phyloP scores from a whole-genome alignment of 1,284 basidiomycete species.

The Ganoderma multipileum region DNA sequence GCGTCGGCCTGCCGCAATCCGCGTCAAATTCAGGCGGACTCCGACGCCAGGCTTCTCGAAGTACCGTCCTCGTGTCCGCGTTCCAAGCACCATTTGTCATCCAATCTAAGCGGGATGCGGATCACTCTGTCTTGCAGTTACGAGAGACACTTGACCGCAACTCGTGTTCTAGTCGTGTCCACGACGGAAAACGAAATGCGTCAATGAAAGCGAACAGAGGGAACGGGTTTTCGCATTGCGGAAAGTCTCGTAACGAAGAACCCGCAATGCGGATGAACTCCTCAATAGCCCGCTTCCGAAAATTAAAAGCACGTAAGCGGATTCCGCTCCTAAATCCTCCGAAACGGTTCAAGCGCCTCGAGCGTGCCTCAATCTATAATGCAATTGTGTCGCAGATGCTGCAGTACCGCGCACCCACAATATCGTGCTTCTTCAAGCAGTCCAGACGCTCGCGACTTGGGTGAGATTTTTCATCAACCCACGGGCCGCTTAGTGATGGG shows the following conservation, averaged over 20 bases:
- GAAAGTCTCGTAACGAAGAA: not conserved
- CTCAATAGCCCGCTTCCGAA: not conserved
- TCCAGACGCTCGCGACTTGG: not conserved
- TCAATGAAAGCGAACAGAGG: slow-evolving; percentile 21
- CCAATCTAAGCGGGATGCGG: slow-evolving; percentile 1
- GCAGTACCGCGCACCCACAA: not conserved
- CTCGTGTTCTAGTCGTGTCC: too few relatives aligned
- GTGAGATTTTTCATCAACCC: not conserved
- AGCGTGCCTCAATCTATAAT: not conserved
- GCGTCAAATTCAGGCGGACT: not conserved
- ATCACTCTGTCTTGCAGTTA: slow-evolving; percentile 13
- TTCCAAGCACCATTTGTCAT: slow-evolving; percentile 23
- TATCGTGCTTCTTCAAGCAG: not conserved
- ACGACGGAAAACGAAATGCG: not conserved
- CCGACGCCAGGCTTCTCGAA: slow-evolving; percentile 1
- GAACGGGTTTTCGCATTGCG: slow-evolving; percentile 11
- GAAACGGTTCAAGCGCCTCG: not conserved
- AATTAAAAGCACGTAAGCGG: not conserved
- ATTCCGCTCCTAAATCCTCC: not conserved
- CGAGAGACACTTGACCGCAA: slow-evolving; percentile 16
- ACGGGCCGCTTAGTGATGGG: not conserved
- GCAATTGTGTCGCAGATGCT: not conserved
- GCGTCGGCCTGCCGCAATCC: not conserved
- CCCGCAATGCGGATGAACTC: not conserved
- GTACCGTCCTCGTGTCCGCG: slow-evolving; percentile 13